Evolutionary conservation across 768 basidiomycete species (phyloP).

Genomic region (Gautieria morchelliformis): DNA sequence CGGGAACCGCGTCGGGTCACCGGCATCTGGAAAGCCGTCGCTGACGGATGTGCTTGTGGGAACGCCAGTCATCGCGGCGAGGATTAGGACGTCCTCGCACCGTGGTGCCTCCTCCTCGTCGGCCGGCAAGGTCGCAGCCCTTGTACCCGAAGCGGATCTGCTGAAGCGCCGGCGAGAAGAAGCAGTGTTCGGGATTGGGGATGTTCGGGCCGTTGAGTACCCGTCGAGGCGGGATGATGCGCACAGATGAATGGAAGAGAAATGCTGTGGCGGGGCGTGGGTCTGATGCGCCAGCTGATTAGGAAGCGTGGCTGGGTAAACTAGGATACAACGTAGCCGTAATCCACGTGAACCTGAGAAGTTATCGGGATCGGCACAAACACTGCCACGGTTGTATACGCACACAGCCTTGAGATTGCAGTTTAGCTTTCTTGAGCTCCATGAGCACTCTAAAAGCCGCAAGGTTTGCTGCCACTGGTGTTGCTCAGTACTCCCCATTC

Average conservation of each 20-base stretch:
- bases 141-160: conserved; percentile 4
- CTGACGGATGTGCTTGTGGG: neutral
- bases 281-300: neutral
- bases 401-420: neutral
- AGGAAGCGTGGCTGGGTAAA: neutral
- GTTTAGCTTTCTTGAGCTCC: neutral
- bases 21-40: neutral
- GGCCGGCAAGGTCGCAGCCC: neutral
- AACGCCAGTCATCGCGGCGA: neutral
- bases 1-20: neutral
- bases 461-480: neutral
- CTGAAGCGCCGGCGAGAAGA: conserved; percentile 26
- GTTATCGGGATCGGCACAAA: neutral
- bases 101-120: neutral
- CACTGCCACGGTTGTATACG: neutral
- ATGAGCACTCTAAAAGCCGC: conserved; percentile 7
- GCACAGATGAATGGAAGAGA: neutral
- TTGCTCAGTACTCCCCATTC: neutral
- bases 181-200: conserved; percentile 31
- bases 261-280: neutral
- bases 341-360: conserved; percentile 4
- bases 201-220: conserved; percentile 6
- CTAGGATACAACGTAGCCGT: neutral
- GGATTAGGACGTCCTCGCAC: conserved; percentile 7
- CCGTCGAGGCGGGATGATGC: conserved; percentile 6